Evolutionary conservation across 306 rosid genomes (phyloP), one percentile per base, ranked within the genome.

Genomic region (Cicer cuneatum): DNA sequence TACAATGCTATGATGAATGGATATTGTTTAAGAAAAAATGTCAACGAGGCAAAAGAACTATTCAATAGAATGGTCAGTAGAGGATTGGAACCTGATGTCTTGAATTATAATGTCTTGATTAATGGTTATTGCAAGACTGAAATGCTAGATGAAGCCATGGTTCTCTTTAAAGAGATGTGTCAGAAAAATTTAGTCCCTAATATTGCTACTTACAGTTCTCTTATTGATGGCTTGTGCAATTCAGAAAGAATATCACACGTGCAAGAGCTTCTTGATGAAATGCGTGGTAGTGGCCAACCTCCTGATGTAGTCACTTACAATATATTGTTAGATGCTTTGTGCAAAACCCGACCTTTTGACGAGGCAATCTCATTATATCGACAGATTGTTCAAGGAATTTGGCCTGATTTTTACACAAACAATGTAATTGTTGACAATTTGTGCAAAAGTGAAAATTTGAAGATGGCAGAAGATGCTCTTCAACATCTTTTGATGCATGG

Each of bases 61-160:
- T 75, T 86, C 42, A n/a, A 65, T 64, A 16, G 4, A 21, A 84
- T 85, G 84, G 64, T 68, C 37, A 40, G 69, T 15, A 76, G 72
- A 33, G 86, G 86, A 37, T 48, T 74, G 47, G 40, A 35, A 46
- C 86, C 82, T 21, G 77, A 82, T 49, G 56, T 79, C 33, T 42
- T 66, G 48, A 75, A 66, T 80, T 75, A 82, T 53, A 82, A 75
- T 10, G 72, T 83, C 61, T 64, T 83, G 81, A 83, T 83, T 79
- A 48, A 79, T 41, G 83, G 86, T 56, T 73, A 82, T 69, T 85
- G 89, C 66, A 85, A 80, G 67, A 41, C 29, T 54, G 73, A 75
- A 52, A 76, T 46, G 67, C 54, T 85, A 47, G 82, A 79, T 38
- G 75, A 82, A 69, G 89, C 86, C 58, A 43, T 72, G 69, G 13